Conservation (phyloP, 2,329 filamentous ascomycete genomes). For the Incumbomyces lentus region DNA sequence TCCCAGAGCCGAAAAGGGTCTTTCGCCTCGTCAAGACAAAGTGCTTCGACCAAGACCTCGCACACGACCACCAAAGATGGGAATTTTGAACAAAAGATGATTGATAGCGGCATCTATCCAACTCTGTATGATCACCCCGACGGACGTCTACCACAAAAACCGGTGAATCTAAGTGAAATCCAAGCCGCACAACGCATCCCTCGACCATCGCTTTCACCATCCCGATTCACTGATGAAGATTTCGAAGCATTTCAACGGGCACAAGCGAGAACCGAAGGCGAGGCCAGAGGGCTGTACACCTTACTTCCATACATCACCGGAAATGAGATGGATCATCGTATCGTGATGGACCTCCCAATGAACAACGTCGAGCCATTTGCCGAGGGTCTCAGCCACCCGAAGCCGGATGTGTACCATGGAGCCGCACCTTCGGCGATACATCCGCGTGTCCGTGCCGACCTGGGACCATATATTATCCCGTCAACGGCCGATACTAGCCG, state of each 20-base stretch:
- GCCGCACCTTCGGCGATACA: conserved; percentile 7
- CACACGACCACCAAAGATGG: conserved; percentile 6
- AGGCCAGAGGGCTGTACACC: conserved; percentile 26
- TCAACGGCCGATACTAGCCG: conserved; percentile 19
- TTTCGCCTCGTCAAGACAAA: conserved; percentile 3
- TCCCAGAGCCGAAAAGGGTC: conserved; percentile 11
- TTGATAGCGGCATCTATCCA: conserved; percentile 26
- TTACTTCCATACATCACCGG: conserved; percentile 25
- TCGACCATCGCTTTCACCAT: conserved; percentile 15
- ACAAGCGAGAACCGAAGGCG: conserved; percentile 18
- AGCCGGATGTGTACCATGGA: conserved; percentile 12
- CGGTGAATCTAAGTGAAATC: conserved; percentile 25
- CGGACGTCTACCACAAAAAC: conserved; percentile 14
- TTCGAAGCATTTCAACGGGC: conserved; percentile 15
- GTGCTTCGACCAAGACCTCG: background rate
- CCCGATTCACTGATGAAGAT: conserved; percentile 11
- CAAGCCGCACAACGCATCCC: background rate
- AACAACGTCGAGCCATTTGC: conserved; percentile 9
- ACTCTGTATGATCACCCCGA: background rate
- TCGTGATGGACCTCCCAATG: conserved; percentile 9
- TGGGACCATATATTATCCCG: conserved; percentile 11
- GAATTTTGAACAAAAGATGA: conserved; percentile 29
- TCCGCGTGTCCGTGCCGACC: conserved; percentile 13
- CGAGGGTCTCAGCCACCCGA: conserved; percentile 6
- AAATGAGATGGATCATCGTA: conserved; percentile 13